Evolutionary conservation across 257 asterid species (phyloP), one percentile per base, ranked within the genome.

Genomic region (Osmanthus fragrans): DNA sequence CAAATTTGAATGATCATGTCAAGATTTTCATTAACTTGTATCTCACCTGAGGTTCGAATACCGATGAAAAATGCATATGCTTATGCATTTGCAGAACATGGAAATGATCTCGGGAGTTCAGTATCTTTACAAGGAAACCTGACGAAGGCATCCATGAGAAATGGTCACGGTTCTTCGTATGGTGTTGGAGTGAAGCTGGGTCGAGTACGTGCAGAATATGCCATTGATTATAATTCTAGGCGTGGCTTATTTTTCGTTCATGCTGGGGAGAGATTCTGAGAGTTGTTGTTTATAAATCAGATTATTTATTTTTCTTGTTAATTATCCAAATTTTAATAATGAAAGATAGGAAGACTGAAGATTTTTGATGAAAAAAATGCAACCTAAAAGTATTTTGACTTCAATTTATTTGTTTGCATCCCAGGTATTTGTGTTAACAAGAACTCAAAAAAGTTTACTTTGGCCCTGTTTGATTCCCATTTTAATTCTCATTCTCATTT

Each of bases 91-190:
- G 97, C 90, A 33, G 99, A 95, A 79, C 97, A 93, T 63, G 98
- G 99, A 21, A 93, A 93, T 42, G 97, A 95, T 80, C 97, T 93
- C 7, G 97, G 97, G 70, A 89, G 92, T 65, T 95, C 99, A 32
- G 89, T 87, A 80, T 93, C 89, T 25, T 93, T 96, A 25, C 92
- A 93, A 87, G 99, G 99, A 78, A 93, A 95, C 85, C 97, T 97
- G 1, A 93, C 97, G 2, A 94, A 89, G 88, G 97, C 87, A 73
- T 93, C 93, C 80, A 84, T 97, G 85, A 87, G 97, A 80, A 81
- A 86, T 91, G 98, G 97, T 9, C 91, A 87, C 12, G 98, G 97
- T 40, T 92, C 99, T 21, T 93, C 98, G 0, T 93, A 93, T 2
- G 98, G 98, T 47, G 92, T 82, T 45, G 98, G 99, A 42, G 88